Evolutionary conservation across 495 filamentous ascomycete species (phyloP).

Genomic region (Viridothelium virens): DNA sequence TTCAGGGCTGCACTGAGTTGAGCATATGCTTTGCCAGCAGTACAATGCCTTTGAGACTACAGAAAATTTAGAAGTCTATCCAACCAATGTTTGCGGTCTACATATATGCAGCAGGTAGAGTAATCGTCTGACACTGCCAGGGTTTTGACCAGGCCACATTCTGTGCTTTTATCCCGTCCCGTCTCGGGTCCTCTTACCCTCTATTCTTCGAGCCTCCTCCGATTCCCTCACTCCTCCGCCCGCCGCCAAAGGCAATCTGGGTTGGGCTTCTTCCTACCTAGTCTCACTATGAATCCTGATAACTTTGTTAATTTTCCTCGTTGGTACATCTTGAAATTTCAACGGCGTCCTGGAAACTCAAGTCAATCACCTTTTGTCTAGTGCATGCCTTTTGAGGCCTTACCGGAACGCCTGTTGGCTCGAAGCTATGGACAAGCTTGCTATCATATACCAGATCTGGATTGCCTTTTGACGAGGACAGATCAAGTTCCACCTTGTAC

Average conservation of each 20-base stretch:
- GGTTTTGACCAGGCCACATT: background rate
- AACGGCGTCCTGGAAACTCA: conserved; percentile 53
- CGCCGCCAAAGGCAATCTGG: too few relatives aligned
- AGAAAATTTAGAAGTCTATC: background rate
- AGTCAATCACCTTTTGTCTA: conserved; percentile 13
- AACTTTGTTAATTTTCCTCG: conserved; percentile 26
- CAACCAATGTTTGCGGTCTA: background rate
- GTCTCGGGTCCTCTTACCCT: background rate
- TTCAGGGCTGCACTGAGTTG: too few relatives aligned
- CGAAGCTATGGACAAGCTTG: conserved; percentile 54
- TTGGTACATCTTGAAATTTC: conserved; percentile 62
- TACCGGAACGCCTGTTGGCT: conserved; percentile 55
- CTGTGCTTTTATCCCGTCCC: background rate
- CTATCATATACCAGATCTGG: conserved; percentile 65
- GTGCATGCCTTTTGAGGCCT: conserved; percentile 22
- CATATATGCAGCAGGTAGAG: background rate
- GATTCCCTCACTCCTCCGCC: too few relatives aligned
- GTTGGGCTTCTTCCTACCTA: too few relatives aligned
- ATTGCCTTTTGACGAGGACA: conserved; percentile 49
- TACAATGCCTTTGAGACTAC: background rate
- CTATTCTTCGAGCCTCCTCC: background rate
- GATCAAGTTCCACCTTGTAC: conserved; percentile 39
- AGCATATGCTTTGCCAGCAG: background rate
- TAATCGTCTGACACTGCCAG: background rate
- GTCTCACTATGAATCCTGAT: too few relatives aligned